Conservation (phyloP, 805 yeast species). For the Nakazawaea wickerhamii region DNA sequence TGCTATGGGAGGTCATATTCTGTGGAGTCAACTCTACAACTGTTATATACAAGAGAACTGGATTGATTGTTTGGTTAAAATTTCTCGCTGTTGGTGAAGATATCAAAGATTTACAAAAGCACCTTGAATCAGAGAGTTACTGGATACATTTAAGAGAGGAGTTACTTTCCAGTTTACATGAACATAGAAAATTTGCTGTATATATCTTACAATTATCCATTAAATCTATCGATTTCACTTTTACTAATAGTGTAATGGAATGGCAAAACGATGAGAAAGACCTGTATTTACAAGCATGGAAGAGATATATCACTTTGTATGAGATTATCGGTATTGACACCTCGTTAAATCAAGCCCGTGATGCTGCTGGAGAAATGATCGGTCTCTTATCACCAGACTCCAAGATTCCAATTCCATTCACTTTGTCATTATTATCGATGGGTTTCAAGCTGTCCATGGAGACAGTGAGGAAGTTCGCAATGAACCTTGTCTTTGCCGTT, state of each 20-base stretch:
- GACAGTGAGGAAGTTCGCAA: slow-evolving; percentile 60
- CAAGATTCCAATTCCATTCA: slow-evolving; percentile 63
- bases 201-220: slow-evolving; percentile 62
- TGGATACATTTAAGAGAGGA: slow-evolving; percentile 59
- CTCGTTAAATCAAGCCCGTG: slow-evolving; percentile 79
- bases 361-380: slow-evolving; percentile 61
- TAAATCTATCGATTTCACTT: slow-evolving; percentile 30
- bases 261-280: slow-evolving; percentile 35
- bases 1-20: slow-evolving; percentile 44
- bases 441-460: slow-evolving; percentile 77
- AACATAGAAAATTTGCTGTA: slow-evolving; percentile 61
- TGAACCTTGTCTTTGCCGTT: slow-evolving; percentile 50
- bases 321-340: slow-evolving; percentile 84
- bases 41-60: slow-evolving; percentile 31
- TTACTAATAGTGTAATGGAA: slow-evolving; percentile 33
- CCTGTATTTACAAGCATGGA: slow-evolving; percentile 52
- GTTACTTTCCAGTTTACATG: slow-evolving; percentile 51
- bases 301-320: slow-evolving; percentile 62
- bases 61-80: slow-evolving; percentile 52
- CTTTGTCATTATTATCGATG: slow-evolving; percentile 63
- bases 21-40: slow-evolving; percentile 26
- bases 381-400: slow-evolving; percentile 45
- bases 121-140: slow-evolving; percentile 30
- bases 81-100: slow-evolving; percentile 26
- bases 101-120: slow-evolving; percentile 23